Conservation (phyloP, 768 basidiomycete genomes). For the Amanita pallidorosea region DNA sequence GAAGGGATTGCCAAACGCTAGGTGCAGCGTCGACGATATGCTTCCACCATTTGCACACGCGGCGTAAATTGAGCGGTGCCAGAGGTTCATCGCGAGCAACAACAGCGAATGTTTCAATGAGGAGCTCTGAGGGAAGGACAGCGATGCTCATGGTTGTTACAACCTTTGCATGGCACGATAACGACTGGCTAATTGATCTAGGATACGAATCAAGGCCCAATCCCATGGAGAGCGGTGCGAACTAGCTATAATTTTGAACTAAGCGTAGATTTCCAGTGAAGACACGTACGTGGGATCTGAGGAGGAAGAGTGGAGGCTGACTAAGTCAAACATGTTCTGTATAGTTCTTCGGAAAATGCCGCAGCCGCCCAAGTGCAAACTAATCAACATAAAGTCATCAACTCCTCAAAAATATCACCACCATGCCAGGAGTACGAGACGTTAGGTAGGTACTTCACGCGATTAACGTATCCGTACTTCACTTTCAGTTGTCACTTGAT, state of each 20-base stretch:
- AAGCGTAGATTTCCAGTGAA: too few relatives aligned
- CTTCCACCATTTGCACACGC: conserved; percentile 53
- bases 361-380: conserved; percentile 25
- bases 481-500: conserved; percentile 13
- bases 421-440: conserved; percentile 79
- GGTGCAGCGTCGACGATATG: conserved; percentile 43
- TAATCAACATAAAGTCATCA: conserved; percentile 37
- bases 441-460: conserved; percentile 55
- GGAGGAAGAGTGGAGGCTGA: background rate
- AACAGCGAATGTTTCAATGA: conserved; percentile 49
- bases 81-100: conserved; percentile 32
- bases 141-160: background rate
- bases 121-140: conserved; percentile 47
- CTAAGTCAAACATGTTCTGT: conserved; percentile 19
- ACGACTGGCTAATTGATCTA: background rate
- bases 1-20: conserved; percentile 48
- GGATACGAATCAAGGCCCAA: too few relatives aligned
- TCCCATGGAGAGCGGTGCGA: background rate
- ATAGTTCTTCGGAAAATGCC: conserved; percentile 31
- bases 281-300: background rate
- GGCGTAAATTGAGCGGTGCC: conserved; percentile 35
- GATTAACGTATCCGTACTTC: conserved; percentile 5
- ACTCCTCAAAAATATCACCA: conserved; percentile 37
- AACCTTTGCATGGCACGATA: background rate
- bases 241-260: too few relatives aligned